Base-by-base conservation (phyloP, 208 protist species). In the Crithidia brevicula region DNA sequence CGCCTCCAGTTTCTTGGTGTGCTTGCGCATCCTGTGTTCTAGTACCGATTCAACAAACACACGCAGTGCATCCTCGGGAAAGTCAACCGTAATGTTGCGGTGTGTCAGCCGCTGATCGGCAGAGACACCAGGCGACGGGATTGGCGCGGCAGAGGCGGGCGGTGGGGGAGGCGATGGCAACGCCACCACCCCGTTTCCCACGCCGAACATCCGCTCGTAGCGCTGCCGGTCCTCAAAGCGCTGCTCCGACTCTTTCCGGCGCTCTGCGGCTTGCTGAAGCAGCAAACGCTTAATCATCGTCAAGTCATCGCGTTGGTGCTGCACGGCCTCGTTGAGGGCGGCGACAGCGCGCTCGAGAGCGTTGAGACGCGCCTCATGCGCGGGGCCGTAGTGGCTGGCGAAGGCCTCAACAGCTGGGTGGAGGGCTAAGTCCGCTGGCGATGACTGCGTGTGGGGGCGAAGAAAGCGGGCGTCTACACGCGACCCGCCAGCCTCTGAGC, bases 231-330 rank as follows among this genome's bases (percentile, higher is more conserved):
- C 68, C 33, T 77, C 70, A 36, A 71, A 49, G 27, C 69, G 76
- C 31, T 62, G 65, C 53, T 89, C 83, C n/a, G 79, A 52, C 58
- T 88, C 89, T 10, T 82, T 77, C 13, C 86, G 83, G 4, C 79
- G 67, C 62, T 87, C 79, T 45, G 67, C 70, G 25, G 83, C 81
- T 72, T 96, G 87, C 63, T 94, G 91, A 13, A 96, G 74, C 25
- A 96, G 81, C 62, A 93, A 71, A n/a, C 82, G 76, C 70, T 92
- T 94, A 42, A 96, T 89, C 81, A 92, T 84, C 20, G 83, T 83
- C 36, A 96, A 52, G 74, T 96, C 91, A 33, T 96, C 85, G 28
- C 89, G 85, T 66, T 96, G 91, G 74, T 91, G 81, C 47, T 88
- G 81, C 63, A 96, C 72, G 3, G 81, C 81, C 67, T 87, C 84